phyloP scores from a whole-genome alignment of 495 filamentous ascomycete species.

The Usnea hakonensis region DNA sequence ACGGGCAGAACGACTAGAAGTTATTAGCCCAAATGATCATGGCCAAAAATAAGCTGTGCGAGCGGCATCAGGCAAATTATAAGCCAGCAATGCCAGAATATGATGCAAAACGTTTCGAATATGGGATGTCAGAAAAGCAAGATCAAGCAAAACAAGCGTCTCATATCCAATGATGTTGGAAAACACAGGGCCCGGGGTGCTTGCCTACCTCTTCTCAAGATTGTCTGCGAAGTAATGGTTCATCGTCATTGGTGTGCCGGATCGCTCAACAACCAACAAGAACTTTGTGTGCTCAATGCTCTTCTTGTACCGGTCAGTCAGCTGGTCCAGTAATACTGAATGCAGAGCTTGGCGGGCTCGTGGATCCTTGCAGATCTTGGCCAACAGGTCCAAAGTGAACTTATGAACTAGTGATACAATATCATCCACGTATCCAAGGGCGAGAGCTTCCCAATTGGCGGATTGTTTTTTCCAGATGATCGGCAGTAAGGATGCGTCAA shows the following conservation, averaged over 20 bases:
- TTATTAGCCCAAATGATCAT: not conserved
- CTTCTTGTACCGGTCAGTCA: constrained; percentile 37
- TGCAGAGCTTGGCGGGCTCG: constrained; percentile 34
- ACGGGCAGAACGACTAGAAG: constrained; percentile 21
- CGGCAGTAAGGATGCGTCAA: constrained; percentile 35
- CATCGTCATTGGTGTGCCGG: constrained; percentile 38
- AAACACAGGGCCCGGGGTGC: not conserved
- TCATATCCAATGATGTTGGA: not conserved
- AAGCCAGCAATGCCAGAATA: not conserved
- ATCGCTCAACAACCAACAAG: constrained; percentile 43
- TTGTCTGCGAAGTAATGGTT: constrained; percentile 49
- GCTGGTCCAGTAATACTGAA: constrained; percentile 35
- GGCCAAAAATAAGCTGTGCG: not conserved
- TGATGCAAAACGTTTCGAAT: not conserved
- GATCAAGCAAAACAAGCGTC: not conserved
- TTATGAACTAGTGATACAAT: constrained; percentile 39
- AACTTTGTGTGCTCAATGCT: constrained; percentile 38
- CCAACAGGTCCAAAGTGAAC: constrained; percentile 39
- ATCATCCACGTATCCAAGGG: constrained; percentile 39
- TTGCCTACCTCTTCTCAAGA: constrained; percentile 35
- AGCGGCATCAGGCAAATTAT: not conserved
- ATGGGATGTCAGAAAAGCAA: not conserved
- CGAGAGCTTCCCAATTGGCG: constrained; percentile 43
- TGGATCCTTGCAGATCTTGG: constrained; percentile 33
- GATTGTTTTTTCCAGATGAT: constrained; percentile 49